Base-by-base conservation (phyloP, 139 green algal species). In the Chlorella sp. region DNA sequence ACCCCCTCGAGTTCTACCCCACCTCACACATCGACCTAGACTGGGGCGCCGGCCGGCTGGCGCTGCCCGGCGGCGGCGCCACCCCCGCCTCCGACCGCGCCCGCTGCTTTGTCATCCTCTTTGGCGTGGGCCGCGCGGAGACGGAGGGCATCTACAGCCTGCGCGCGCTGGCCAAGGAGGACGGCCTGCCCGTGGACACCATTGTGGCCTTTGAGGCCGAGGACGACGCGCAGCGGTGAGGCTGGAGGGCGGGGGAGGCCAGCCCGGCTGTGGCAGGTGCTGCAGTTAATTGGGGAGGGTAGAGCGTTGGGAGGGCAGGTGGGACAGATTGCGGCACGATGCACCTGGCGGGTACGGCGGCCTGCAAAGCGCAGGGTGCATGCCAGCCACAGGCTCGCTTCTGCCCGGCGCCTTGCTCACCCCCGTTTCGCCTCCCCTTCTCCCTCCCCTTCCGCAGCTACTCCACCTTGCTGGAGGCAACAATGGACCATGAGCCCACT, bases 81-180 rank as follows among this genome's bases (percentile, higher is more conserved):
- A 16, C 23, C 38, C 9, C 25, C 26, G 23, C 25, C 21, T 20
- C 20, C 23, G 38, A 74, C n/a, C 82, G 67, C 63, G 70, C 74
- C 15, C 74, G 82, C 64, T 64, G 74, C 57, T 95, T 92, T 72
- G 94, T 98, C 18, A 93, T 98, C 26, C 70, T 98, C 25, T 98
- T 98, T 87, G 94, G 93, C 12, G 91, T 96, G 18, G 93, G 91
- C 0, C 74, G 90, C 34, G 76, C 86, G 1, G 94, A 96, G 26
- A 94, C 92, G 5, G 95, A 98, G 70, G 95, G 95, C 70, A 98
- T 98, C 79, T 98, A 98, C 91, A 94, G 90, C 2, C 82, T 98
- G 64, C 81, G 94, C 0, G 85, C 88, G 6, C 60, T 89, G 51
- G 79, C 84, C 23, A 80, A 81, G 17, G 86, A 85, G 7, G 93